Percentiles rank a stretch among this genome's conserved stretches.
Evolutionary conservation across 2,329 filamentous ascomycete species (phyloP).

Genomic region (Curvularia verruculosa): DNA sequence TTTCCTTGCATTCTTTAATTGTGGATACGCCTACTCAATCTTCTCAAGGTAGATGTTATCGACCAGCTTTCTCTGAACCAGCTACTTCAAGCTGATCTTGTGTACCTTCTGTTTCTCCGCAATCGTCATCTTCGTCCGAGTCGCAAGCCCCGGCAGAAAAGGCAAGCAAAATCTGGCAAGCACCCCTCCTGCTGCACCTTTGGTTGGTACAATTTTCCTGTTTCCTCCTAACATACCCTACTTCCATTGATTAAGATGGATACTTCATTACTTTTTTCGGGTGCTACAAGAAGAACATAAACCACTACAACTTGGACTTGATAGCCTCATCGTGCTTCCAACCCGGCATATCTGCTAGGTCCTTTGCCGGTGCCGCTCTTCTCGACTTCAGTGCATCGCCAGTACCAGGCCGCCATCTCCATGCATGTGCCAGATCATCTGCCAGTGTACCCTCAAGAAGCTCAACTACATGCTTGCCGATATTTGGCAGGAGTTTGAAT

Average conservation of each 20-base stretch:
- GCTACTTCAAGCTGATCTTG: conserved; percentile 20
- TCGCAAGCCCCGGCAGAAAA: conserved; percentile 12
- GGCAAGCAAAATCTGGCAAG: conserved; percentile 8
- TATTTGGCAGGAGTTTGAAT: conserved; percentile 56
- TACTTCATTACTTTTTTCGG: neutral
- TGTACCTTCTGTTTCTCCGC: conserved; percentile 23
- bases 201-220: conserved; percentile 10
- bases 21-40: conserved; percentile 24
- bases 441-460: conserved; percentile 52
- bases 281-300: neutral
- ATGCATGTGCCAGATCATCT: conserved; percentile 50
- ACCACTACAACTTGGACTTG: conserved; percentile 16
- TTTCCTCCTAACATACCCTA: conserved; percentile 12
- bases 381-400: conserved; percentile 54
- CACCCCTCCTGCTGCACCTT: conserved; percentile 15
- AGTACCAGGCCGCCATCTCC: conserved; percentile 54
- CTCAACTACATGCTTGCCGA: conserved; percentile 57
- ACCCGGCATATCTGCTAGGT: conserved; percentile 55
- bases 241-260: neutral
- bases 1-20: conserved; percentile 5
- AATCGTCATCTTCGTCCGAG: conserved; percentile 23
- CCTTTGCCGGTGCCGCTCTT: conserved; percentile 51
- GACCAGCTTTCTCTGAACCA: conserved; percentile 8
- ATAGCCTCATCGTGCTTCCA: conserved; percentile 44
- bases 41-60: conserved; percentile 17